phyloP scores from a whole-genome alignment of 441 rosid species.

The Euphorbia corollata region DNA sequence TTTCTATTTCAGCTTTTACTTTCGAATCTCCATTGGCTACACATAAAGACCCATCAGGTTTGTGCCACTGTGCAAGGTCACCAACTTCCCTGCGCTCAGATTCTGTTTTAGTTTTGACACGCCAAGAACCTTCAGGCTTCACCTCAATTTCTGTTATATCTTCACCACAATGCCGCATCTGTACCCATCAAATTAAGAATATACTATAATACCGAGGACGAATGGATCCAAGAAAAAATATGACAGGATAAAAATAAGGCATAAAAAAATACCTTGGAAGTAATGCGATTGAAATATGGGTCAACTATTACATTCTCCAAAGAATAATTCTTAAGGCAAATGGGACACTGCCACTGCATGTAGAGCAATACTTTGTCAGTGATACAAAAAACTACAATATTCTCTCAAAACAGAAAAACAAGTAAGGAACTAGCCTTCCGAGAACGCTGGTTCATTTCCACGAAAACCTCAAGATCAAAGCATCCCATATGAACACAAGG shows the following conservation, averaged over 20 bases:
- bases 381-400: neutral
- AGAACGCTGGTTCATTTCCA: constrained; percentile 93
- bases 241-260: neutral
- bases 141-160: constrained; percentile 85
- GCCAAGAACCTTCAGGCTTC: constrained; percentile 99
- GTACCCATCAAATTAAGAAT: constrained; percentile 7
- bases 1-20: constrained; percentile 41
- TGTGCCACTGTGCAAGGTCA: constrained; percentile 79
- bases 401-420: constrained; percentile 2
- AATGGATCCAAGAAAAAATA: neutral
- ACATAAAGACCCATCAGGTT: constrained; percentile 59
- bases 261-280: constrained; percentile 57
- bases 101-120: constrained; percentile 71
- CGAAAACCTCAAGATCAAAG: constrained; percentile 95
- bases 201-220: neutral
- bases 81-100: constrained; percentile 72
- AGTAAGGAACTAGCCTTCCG: constrained; percentile 64
- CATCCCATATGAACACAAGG: constrained; percentile 96
- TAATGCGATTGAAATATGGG: constrained; percentile 85
- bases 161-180: constrained; percentile 90
- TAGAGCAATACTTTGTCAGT: constrained; percentile 21
- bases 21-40: constrained; percentile 36
- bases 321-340: constrained; percentile 86
- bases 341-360: constrained; percentile 98
- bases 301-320: constrained; percentile 78